Evolutionary conservation across 2,329 filamentous ascomycete species (phyloP).

Genomic region (Trichoderma sp.): DNA sequence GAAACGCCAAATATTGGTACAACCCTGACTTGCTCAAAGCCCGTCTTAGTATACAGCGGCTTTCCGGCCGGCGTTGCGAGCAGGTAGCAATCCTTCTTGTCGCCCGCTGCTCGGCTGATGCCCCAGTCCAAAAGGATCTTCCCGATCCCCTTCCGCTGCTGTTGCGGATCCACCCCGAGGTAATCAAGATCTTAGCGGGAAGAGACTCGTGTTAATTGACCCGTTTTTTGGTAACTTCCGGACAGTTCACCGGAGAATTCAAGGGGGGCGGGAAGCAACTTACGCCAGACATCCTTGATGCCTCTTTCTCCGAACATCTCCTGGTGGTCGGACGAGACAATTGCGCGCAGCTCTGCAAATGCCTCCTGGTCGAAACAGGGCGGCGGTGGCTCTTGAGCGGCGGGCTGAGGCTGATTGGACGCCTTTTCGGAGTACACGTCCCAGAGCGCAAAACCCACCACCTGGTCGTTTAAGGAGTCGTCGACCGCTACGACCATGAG

Average conservation of each 20-base stretch:
- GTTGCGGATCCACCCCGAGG: slow-evolving; percentile 30
- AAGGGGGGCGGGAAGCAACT: slow-evolving; percentile 8
- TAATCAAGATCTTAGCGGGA: slow-evolving; percentile 31
- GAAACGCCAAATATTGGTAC: slow-evolving; percentile 28
- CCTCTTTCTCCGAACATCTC: slow-evolving; percentile 30
- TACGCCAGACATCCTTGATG: slow-evolving; percentile 30
- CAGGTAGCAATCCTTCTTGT: slow-evolving; percentile 29
- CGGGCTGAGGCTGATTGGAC: slow-evolving; percentile 17
- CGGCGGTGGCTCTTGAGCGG: slow-evolving; percentile 16
- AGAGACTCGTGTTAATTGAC: background rate
- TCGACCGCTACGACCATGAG: slow-evolving; percentile 33
- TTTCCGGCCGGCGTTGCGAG: slow-evolving; percentile 29
- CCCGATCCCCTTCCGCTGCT: slow-evolving; percentile 32
- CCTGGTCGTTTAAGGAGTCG: slow-evolving; percentile 17
- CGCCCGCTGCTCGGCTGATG: slow-evolving; percentile 23
- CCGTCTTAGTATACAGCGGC: slow-evolving; percentile 25
- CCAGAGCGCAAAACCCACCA: slow-evolving; percentile 34
- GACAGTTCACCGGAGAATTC: background rate
- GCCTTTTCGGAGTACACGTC: slow-evolving; percentile 26
- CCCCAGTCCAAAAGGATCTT: slow-evolving; percentile 32
- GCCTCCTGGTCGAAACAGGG: slow-evolving; percentile 30
- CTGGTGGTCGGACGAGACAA: slow-evolving; percentile 20
- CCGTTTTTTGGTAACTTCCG: background rate
- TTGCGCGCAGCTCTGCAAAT: slow-evolving; percentile 23
- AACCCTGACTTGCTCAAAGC: slow-evolving; percentile 23